Percentiles rank a stretch among this genome's conserved stretches.
These are phyloP conservation scores for Podila clonocystis DNA, from an alignment of 192 early-diverging fungal genomes.

Conservation along the genomic window DNA sequence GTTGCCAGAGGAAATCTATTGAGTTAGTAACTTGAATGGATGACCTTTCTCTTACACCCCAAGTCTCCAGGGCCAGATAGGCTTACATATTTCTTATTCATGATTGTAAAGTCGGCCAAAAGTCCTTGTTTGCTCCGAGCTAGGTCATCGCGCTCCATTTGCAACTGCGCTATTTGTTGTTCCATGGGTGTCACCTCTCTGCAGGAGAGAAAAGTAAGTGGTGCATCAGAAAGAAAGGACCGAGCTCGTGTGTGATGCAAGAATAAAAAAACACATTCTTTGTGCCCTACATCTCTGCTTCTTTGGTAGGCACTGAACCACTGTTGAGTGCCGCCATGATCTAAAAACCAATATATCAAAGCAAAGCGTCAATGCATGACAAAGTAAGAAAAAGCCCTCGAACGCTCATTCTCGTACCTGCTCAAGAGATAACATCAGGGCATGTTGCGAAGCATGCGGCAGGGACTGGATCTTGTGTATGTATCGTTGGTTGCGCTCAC, in stretches of 20 bases:
- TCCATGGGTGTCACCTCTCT: conserved; percentile 38
- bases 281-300: conserved; percentile 30
- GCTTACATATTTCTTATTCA: conserved; percentile 47
- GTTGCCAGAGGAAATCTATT: neutral
- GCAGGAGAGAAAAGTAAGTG: neutral
- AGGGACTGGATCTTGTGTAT: conserved; percentile 88
- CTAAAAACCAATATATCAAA: neutral
- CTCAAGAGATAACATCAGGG: conserved; percentile 93
- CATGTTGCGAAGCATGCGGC: conserved; percentile 75
- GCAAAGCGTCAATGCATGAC: no score
- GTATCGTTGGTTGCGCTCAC: conserved; percentile 83
- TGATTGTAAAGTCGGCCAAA: conserved; percentile 14
- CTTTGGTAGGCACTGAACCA: conserved; percentile 8
- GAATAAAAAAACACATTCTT: neutral
- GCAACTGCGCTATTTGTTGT: conserved; percentile 36
- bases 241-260: neutral
- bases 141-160: conserved; percentile 36
- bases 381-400: no score
- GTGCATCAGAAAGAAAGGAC: neutral
- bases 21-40: neutral
- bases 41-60: neutral
- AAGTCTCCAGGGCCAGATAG: no score
- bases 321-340: conserved; percentile 42
- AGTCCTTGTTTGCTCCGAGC: conserved; percentile 36
- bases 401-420: conserved; percentile 53